Percentiles rank a stretch among this genome's conserved stretches.
phyloP scores from a whole-genome alignment of 2,329 filamentous ascomycete species.

The Penicillium sp. region DNA sequence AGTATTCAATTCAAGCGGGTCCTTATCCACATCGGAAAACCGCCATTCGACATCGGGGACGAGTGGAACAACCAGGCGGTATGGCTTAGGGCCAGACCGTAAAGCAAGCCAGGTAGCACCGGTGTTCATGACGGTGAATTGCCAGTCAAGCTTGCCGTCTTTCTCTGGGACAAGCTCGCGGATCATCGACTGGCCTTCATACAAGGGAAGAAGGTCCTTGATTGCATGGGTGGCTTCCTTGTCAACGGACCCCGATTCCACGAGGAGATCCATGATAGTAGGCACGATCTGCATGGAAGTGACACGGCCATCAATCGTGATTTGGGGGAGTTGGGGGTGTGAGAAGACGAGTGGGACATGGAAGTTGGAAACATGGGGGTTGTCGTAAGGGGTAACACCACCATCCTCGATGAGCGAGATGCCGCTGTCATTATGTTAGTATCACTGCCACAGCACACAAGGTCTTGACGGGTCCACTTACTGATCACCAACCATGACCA shows the following conservation, averaged over 20 bases:
- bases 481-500: slow-evolving; percentile 29
- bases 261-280: slow-evolving; percentile 50
- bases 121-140: slow-evolving; percentile 39
- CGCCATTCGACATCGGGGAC: slow-evolving; percentile 65
- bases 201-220: slow-evolving; percentile 46
- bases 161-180: slow-evolving; percentile 41
- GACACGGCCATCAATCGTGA: slow-evolving; percentile 24
- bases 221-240: slow-evolving; percentile 35
- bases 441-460: not conserved
- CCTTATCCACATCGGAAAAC: slow-evolving; percentile 39
- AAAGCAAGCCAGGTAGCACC: slow-evolving; percentile 57
- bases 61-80: slow-evolving; percentile 74
- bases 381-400: slow-evolving; percentile 25
- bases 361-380: slow-evolving; percentile 26
- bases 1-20: slow-evolving; percentile 38
- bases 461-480: slow-evolving; percentile 4
- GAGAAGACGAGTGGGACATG: slow-evolving; percentile 26
- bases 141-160: slow-evolving; percentile 39
- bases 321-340: slow-evolving; percentile 25
- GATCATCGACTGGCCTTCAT: slow-evolving; percentile 53
- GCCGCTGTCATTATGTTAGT: slow-evolving; percentile 5
- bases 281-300: slow-evolving; percentile 44
- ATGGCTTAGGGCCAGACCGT: slow-evolving; percentile 74
- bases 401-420: slow-evolving; percentile 24
- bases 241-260: slow-evolving; percentile 45